Conservation (phyloP, 768 basidiomycete species). For the Leccinellum luteum region DNA sequence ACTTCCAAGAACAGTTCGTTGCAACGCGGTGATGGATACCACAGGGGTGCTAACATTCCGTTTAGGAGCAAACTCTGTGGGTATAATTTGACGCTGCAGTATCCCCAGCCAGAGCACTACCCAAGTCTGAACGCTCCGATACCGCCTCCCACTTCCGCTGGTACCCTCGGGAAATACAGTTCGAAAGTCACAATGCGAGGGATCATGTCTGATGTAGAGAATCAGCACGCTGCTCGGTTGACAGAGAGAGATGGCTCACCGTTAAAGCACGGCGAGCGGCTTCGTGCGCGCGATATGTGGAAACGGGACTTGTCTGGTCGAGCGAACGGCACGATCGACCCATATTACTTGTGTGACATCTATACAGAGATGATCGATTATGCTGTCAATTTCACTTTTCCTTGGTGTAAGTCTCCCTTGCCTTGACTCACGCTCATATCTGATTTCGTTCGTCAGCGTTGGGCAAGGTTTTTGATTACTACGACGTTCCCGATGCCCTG, state of each 20-base stretch:
- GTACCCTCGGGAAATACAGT: neutral
- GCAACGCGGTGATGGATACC: neutral
- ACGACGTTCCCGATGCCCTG: constrained; percentile 43
- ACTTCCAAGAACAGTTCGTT: constrained; percentile 65
- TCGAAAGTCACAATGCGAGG: constrained; percentile 4
- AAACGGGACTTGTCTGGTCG: constrained; percentile 53
- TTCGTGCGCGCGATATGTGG: constrained; percentile 21
- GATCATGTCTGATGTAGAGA: constrained; percentile 19
- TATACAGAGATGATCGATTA: constrained; percentile 65
- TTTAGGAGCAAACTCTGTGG: constrained; percentile 59
- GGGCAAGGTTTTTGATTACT: constrained; percentile 39
- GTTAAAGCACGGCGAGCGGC: constrained; percentile 20
- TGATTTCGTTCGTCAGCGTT: constrained; percentile 1
- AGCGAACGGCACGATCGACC: constrained; percentile 55
- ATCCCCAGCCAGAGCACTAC: constrained; percentile 57
- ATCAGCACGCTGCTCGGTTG: constrained; percentile 5
- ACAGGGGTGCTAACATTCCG: neutral
- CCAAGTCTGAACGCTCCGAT: constrained; percentile 29
- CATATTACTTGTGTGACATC: constrained; percentile 61
- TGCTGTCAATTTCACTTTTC: constrained; percentile 66
- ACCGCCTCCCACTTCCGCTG: fast-evolving
- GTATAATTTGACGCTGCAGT: constrained; percentile 63
- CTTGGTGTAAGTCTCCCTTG: constrained; percentile 41
- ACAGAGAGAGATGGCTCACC: constrained; percentile 14
- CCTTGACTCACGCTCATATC: neutral